Evolutionary conservation across 805 yeast genomes (phyloP).

Genomic region (Saccharomycopsis olivae): DNA sequence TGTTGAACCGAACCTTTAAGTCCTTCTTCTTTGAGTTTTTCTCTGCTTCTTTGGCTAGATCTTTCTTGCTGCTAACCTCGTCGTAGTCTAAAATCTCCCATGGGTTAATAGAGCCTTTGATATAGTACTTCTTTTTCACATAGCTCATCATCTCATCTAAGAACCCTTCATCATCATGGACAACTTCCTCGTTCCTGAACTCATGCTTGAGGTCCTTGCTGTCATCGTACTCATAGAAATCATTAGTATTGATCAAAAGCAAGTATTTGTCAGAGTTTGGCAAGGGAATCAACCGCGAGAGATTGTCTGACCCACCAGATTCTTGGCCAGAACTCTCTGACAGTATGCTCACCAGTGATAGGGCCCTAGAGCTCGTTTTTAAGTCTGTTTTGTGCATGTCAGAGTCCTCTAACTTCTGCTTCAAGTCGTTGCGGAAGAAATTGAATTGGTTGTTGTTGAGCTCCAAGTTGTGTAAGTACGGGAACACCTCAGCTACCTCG

Average conservation of each 20-base stretch:
- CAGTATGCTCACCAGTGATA: no score
- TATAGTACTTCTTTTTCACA: constrained; percentile 13
- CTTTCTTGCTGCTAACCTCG: background rate
- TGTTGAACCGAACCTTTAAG: constrained; percentile 14
- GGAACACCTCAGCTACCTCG: constrained; percentile 11
- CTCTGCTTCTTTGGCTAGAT: background rate
- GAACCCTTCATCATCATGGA: constrained; percentile 19
- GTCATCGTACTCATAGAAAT: constrained; percentile 15
- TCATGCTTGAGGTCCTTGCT: constrained; percentile 17
- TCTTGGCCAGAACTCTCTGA: background rate
- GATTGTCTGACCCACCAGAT: constrained; percentile 9
- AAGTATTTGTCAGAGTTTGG: constrained; percentile 18
- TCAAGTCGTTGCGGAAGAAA: constrained; percentile 12
- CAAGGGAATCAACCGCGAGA: constrained; percentile 15
- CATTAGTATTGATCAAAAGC: constrained; percentile 16
- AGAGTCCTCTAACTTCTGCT: background rate
- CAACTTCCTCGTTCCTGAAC: constrained; percentile 18
- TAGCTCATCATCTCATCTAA: constrained; percentile 4
- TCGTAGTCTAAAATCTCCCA: constrained; percentile 18
- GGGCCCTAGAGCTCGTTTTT: background rate
- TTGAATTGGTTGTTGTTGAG: constrained; percentile 14
- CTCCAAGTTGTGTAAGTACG: constrained; percentile 18
- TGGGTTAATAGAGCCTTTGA: constrained; percentile 16
- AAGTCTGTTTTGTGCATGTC: constrained; percentile 8
- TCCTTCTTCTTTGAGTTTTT: constrained; percentile 6